These are phyloP conservation scores for Neurospora pannonica DNA, from an alignment of 495 filamentous ascomycete genomes.

Conservation along the genomic window DNA sequence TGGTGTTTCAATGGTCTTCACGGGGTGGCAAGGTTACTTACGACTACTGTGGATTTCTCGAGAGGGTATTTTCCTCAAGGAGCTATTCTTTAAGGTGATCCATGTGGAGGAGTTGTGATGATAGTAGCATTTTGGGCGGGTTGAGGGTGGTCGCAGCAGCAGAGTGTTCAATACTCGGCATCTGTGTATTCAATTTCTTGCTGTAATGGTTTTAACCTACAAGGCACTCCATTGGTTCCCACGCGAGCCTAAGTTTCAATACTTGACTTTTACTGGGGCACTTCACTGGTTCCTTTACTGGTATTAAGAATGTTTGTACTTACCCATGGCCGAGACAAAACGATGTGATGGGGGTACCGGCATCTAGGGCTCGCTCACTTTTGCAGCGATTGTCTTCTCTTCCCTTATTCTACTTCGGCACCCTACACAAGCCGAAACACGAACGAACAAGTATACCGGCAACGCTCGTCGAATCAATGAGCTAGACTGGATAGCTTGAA, in stretches of 20 bases:
- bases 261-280: not conserved
- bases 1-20: not conserved
- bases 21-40: not conserved
- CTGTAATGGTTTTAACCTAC: not conserved
- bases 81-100: not conserved
- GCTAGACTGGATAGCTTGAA: not conserved
- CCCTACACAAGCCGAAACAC: not conserved
- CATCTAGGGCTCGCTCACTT: not conserved
- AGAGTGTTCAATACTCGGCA: not conserved
- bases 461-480: not conserved
- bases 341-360: not conserved
- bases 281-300: not conserved
- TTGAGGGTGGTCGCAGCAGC: not conserved
- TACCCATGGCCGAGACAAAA: not conserved
- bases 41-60: not conserved
- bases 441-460: not conserved
- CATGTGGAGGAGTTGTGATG: not conserved
- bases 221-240: not conserved
- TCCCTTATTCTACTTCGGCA: not conserved
- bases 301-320: not conserved
- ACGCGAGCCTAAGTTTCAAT: not conserved
- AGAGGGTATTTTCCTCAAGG: not conserved
- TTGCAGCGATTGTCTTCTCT: not conserved
- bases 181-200: not conserved
- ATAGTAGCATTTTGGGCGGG: not conserved